These are phyloP conservation scores for Setaria viridis DNA, from an alignment of 202 grass and related monocot species.

Conservation along the genomic window DNA sequence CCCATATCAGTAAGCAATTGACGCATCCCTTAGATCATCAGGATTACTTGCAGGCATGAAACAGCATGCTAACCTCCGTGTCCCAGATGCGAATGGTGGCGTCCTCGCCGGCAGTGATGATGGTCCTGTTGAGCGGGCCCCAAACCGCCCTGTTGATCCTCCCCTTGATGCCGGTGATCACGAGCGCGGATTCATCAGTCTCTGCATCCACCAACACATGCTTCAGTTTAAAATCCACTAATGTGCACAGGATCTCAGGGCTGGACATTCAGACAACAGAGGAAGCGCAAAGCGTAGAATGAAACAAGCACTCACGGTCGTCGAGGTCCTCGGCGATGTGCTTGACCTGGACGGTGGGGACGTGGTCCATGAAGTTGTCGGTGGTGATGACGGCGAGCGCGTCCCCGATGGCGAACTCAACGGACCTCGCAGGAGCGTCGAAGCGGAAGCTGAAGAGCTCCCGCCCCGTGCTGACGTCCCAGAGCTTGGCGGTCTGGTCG, in stretches of 20 bases:
- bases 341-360: slow-evolving; percentile 86
- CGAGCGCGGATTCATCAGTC: slow-evolving; percentile 67
- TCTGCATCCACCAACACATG: slow-evolving; percentile 55
- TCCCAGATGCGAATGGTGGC: slow-evolving; percentile 87
- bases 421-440: slow-evolving; percentile 78
- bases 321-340: slow-evolving; percentile 65
- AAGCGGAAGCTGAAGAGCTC: slow-evolving; percentile 85
- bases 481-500: slow-evolving; percentile 88
- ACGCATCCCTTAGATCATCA: neutral
- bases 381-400: slow-evolving; percentile 77
- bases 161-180: slow-evolving; percentile 75
- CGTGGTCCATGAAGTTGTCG: slow-evolving; percentile 84
- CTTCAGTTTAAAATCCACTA: neutral
- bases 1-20: slow-evolving; percentile 12
- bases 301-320: slow-evolving; percentile 54
- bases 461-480: slow-evolving; percentile 77
- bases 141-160: slow-evolving; percentile 95
- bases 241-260: neutral
- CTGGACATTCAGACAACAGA: neutral
- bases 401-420: slow-evolving; percentile 77
- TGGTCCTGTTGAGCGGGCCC: slow-evolving; percentile 89
- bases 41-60: neutral
- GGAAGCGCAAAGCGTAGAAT: neutral
- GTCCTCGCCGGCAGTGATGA: slow-evolving; percentile 89
- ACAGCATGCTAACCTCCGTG: slow-evolving; percentile 58